Conservation (phyloP, 75 land plant genomes). For the Selaginella tamariscina region DNA sequence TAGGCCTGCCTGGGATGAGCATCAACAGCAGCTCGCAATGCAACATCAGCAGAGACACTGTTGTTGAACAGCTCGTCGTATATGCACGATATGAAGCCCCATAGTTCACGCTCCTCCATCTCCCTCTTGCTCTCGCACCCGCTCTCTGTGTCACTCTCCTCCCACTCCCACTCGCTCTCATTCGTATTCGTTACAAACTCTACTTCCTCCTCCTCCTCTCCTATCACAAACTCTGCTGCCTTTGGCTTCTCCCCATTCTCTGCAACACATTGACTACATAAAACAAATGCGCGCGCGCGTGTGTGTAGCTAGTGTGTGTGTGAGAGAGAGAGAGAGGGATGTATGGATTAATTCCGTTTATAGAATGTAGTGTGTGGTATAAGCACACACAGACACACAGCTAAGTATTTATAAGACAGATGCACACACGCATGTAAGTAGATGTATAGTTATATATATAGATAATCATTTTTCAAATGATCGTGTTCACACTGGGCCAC, state of each 20-base stretch:
- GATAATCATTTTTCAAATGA: too few relatives aligned
- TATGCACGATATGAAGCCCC: slow-evolving; percentile 43
- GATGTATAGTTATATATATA: too few relatives aligned
- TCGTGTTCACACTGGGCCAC: too few relatives aligned
- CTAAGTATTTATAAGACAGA: too few relatives aligned
- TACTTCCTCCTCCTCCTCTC: slow-evolving; percentile 59
- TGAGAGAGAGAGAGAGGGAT: too few relatives aligned
- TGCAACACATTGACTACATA: slow-evolving; percentile 20
- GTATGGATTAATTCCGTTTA: slow-evolving; percentile 7
- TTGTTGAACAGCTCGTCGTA: slow-evolving; percentile 69
- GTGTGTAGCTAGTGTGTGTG: too few relatives aligned
- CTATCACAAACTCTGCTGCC: slow-evolving; percentile 70
- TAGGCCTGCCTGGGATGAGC: slow-evolving; percentile 62
- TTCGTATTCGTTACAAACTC: slow-evolving; percentile 17
- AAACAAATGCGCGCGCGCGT: too few relatives aligned
- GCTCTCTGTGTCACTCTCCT: slow-evolving; percentile 77
- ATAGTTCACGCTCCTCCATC: slow-evolving; percentile 59
- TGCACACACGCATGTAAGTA: too few relatives aligned
- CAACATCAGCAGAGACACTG: slow-evolving; percentile 56
- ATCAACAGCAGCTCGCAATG: slow-evolving; percentile 51
- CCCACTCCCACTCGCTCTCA: slow-evolving; percentile 78
- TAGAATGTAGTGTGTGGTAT: slow-evolving; percentile 29
- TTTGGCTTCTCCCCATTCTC: slow-evolving; percentile 30
- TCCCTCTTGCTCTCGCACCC: slow-evolving; percentile 33
- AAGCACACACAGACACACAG: background rate